A percentile compares a stretch with the other conserved stretches of the same genome.
Conservation (phyloP, 306 rosid genomes). For the Citrullus colocynthis region DNA sequence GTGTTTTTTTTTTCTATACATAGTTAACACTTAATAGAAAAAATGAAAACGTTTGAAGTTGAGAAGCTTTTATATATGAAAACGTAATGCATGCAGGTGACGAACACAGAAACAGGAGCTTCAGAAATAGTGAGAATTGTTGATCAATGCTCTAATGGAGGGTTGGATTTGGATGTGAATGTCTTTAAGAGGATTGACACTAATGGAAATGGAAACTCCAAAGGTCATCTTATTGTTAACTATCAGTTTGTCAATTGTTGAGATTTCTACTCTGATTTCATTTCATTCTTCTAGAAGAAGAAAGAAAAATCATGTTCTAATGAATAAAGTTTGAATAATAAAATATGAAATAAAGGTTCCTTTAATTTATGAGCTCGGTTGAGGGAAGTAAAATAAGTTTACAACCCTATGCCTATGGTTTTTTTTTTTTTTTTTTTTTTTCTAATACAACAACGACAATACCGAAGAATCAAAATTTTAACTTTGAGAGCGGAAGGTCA, state of each 20-base stretch:
- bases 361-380: too few relatives aligned
- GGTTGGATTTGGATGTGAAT: slow-evolving; percentile 41
- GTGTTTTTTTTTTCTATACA: too few relatives aligned
- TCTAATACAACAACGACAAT: too few relatives aligned
- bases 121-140: slow-evolving; percentile 36
- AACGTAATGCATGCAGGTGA: slow-evolving; percentile 19
- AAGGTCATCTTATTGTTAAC: background rate
- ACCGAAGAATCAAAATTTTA: too few relatives aligned
- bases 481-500: too few relatives aligned
- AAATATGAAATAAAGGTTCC: background rate
- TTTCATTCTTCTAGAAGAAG: background rate
- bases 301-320: background rate
- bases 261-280: background rate
- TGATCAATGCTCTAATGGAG: slow-evolving; percentile 50
- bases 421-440: too few relatives aligned
- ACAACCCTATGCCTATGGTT: too few relatives aligned
- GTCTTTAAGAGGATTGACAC: slow-evolving; percentile 35
- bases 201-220: slow-evolving; percentile 1
- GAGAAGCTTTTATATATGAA: too few relatives aligned
- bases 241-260: background rate
- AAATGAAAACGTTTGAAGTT: too few relatives aligned
- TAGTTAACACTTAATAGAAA: too few relatives aligned
- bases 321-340: background rate
- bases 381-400: too few relatives aligned
- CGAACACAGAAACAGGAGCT: slow-evolving; percentile 32